These are phyloP conservation scores for Rhodotorula sp. DNA, from an alignment of 1,284 basidiomycete genomes.

Conservation along the genomic window DNA sequence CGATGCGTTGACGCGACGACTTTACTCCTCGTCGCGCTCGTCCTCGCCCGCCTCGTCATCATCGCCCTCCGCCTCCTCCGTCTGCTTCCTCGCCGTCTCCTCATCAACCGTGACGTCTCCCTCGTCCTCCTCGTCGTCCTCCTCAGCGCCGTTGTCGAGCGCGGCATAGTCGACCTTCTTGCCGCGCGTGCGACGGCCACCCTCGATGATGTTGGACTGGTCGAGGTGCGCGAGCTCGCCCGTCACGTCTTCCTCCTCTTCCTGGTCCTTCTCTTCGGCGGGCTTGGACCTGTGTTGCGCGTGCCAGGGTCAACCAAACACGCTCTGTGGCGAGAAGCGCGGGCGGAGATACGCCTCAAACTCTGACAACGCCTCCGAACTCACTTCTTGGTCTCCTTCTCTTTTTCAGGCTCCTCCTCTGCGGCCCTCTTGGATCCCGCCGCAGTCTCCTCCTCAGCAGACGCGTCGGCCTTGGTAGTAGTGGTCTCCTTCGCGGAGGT, in stretches of 20 bases:
- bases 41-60: conserved; percentile 21
- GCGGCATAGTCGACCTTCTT: conserved; percentile 32
- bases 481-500: not conserved
- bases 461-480: not conserved
- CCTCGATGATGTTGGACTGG: conserved; percentile 31
- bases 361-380: not conserved
- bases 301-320: not conserved
- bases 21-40: not conserved
- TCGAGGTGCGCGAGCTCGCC: conserved; percentile 31
- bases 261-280: not conserved
- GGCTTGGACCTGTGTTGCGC: not conserved
- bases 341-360: not conserved
- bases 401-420: conserved; percentile 11
- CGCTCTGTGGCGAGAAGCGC: not conserved
- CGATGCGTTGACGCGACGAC: not conserved
- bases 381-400: conserved; percentile 19
- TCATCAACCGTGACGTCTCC: conserved; percentile 21
- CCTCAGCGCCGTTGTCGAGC: conserved; percentile 12
- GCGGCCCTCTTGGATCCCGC: conserved; percentile 18
- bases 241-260: conserved; percentile 28
- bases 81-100: conserved; percentile 9
- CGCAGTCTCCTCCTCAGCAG: not conserved
- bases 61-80: conserved; percentile 15
- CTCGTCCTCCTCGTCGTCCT: conserved; percentile 18
- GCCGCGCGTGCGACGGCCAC: conserved; percentile 30